Evolutionary conservation across 2,329 filamentous ascomycete species (phyloP).

Genomic region (Akanthomyces dipterigenus): DNA sequence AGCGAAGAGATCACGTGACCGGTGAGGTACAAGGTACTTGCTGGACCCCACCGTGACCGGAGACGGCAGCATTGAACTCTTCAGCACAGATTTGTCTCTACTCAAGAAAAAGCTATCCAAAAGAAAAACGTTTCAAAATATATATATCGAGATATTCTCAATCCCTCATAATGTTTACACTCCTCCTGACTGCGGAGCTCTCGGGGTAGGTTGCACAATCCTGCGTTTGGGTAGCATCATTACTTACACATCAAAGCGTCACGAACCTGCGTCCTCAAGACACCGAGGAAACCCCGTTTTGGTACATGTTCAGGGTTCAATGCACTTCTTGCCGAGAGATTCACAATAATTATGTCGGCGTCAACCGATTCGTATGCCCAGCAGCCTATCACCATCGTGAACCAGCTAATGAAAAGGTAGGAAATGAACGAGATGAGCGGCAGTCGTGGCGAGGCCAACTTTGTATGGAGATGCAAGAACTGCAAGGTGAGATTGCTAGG

Average conservation of each 20-base stretch:
- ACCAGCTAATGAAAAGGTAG: constrained; percentile 36
- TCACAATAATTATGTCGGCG: constrained; percentile 77
- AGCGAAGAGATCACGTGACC: neutral
- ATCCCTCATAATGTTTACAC: constrained; percentile 50
- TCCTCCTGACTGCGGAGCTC: constrained; percentile 62
- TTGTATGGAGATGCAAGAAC: constrained; percentile 99
- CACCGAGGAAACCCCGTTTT: constrained; percentile 75
- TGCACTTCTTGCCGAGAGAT: constrained; percentile 95
- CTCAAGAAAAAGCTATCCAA: neutral
- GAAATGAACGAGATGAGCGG: constrained; percentile 87
- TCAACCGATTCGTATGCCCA: constrained; percentile 75
- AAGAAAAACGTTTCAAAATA: neutral
- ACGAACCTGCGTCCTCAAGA: constrained; percentile 84
- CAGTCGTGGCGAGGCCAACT: constrained; percentile 92
- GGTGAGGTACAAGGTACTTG: neutral
- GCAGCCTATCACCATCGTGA: neutral
- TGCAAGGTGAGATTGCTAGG: constrained; percentile 63
- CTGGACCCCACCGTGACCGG: neutral
- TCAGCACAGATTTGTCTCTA: neutral
- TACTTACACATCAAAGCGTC: constrained; percentile 50
- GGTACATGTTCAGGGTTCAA: constrained; percentile 96
- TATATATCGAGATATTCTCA: too few species aligned
- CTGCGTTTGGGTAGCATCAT: neutral
- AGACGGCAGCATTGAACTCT: neutral
- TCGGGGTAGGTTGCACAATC: constrained; percentile 47